phyloP scores from a whole-genome alignment of 768 basidiomycete genomes.

The Phylloporus arenicola region DNA sequence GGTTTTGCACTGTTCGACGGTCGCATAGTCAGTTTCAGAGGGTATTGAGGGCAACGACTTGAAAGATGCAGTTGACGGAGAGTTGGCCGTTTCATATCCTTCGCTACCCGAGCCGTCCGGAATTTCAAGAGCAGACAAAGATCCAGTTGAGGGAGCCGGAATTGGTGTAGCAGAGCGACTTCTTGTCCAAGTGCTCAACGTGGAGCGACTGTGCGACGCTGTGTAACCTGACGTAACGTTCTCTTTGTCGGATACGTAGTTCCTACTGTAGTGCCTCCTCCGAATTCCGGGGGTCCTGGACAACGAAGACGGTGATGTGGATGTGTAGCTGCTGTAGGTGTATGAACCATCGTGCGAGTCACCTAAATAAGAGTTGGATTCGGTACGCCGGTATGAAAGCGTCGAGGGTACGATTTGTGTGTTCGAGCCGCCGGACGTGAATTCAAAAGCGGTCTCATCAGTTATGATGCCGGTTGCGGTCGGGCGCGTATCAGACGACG shows the following conservation, averaged over 20 bases:
- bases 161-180: conserved; percentile 30
- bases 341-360: conserved; percentile 45
- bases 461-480: conserved; percentile 32
- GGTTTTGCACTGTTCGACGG: conserved; percentile 40
- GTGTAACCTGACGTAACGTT: conserved; percentile 36
- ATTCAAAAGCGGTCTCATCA: conserved; percentile 36
- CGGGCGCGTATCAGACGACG: conserved; percentile 24
- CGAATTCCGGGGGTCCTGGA: conserved; percentile 56
- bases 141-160: conserved; percentile 27
- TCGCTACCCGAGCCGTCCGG: conserved; percentile 41
- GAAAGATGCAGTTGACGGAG: conserved; percentile 48
- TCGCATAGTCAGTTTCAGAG: conserved; percentile 43
- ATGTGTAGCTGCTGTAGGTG: conserved; percentile 29
- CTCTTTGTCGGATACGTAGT: conserved; percentile 51
- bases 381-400: conserved; percentile 46
- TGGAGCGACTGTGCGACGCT: conserved; percentile 32
- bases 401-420: conserved; percentile 48
- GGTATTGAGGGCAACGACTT: conserved; percentile 58
- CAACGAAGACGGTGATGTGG: conserved; percentile 49
- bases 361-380: conserved; percentile 52
- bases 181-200: conserved; percentile 30
- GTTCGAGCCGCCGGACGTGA: conserved; percentile 34
- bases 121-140: conserved; percentile 27
- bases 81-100: conserved; percentile 42
- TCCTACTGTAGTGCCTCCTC: conserved; percentile 41